A percentile compares a stretch with the other conserved stretches of the same genome.
Conservation (phyloP, 345 rosid genomes). For the Hibiscus syriacus region DNA sequence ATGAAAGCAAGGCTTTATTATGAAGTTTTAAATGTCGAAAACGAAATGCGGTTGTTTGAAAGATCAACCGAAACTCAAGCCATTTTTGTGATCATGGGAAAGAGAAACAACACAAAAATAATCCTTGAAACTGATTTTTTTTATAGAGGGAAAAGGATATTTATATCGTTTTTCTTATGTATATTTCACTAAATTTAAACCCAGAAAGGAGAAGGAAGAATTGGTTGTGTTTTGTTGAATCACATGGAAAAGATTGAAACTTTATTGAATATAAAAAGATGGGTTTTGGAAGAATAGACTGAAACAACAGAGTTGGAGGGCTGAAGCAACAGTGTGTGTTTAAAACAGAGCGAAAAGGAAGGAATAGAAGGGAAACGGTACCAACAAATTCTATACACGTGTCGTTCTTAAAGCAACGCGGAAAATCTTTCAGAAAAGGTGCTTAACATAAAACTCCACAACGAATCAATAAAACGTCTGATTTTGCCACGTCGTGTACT, state of each 20-base stretch:
- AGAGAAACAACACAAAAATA: not conserved
- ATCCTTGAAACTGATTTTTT: conserved; percentile 1
- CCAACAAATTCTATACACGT: too few relatives aligned
- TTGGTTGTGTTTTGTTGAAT: not conserved
- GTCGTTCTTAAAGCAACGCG: not conserved
- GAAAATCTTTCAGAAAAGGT: not conserved
- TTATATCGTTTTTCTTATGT: not conserved
- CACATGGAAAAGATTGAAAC: not conserved
- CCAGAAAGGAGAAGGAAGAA: not conserved
- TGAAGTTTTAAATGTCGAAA: not conserved
- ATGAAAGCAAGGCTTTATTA: not conserved
- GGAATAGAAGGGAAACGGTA: not conserved
- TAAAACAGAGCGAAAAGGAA: too few relatives aligned
- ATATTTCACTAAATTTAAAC: not conserved
- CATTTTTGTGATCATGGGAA: not conserved
- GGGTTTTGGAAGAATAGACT: not conserved
- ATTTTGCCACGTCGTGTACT: too few relatives aligned
- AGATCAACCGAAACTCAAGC: conserved; percentile 8
- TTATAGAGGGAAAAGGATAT: not conserved
- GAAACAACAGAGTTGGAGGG: not conserved
- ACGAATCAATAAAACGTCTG: not conserved
- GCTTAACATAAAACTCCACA: not conserved
- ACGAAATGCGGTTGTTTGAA: not conserved
- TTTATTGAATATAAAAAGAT: not conserved
- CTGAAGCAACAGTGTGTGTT: not conserved